Conservation (phyloP, 768 basidiomycete species). For the Xerocomellus amylosporus region DNA sequence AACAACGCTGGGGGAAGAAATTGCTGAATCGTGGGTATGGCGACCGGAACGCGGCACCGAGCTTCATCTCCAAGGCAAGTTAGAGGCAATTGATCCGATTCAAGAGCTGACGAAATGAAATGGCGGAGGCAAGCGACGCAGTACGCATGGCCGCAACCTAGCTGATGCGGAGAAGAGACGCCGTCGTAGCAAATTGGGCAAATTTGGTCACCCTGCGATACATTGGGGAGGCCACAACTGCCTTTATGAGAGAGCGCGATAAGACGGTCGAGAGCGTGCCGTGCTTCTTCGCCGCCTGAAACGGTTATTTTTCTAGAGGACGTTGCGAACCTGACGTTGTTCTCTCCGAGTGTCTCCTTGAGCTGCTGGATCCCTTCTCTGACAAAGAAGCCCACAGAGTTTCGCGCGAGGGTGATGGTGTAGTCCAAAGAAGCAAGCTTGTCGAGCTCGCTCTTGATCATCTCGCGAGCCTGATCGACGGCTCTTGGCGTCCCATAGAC, state of each 20-base stretch:
- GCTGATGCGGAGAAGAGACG: constrained; percentile 41
- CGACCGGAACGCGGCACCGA: constrained; percentile 51
- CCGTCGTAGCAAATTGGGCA: constrained; percentile 58
- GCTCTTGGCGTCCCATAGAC: constrained; percentile 43
- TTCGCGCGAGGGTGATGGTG: constrained; percentile 36
- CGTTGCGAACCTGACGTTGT: constrained; percentile 48
- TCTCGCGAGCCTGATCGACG: constrained; percentile 41
- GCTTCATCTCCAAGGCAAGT: constrained; percentile 66
- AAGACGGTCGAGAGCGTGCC: constrained; percentile 43
- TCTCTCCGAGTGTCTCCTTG: constrained; percentile 52
- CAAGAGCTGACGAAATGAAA: constrained; percentile 55
- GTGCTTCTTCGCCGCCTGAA: constrained; percentile 56
- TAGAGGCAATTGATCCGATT: constrained; percentile 60
- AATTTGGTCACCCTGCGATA: constrained; percentile 8
- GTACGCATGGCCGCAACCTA: constrained; percentile 65
- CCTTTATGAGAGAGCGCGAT: constrained; percentile 41
- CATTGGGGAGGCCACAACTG: background rate
- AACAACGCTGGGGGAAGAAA: constrained; percentile 53
- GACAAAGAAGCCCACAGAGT: constrained; percentile 49
- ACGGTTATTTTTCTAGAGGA: constrained; percentile 44
- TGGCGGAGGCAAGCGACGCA: constrained; percentile 58
- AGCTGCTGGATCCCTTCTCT: constrained; percentile 47
- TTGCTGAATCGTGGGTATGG: constrained; percentile 49
- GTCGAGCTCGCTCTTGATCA: constrained; percentile 48
- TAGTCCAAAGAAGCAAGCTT: constrained; percentile 45